Base-by-base conservation (phyloP, 1,139 yeast species). In the Pichia sp. region DNA sequence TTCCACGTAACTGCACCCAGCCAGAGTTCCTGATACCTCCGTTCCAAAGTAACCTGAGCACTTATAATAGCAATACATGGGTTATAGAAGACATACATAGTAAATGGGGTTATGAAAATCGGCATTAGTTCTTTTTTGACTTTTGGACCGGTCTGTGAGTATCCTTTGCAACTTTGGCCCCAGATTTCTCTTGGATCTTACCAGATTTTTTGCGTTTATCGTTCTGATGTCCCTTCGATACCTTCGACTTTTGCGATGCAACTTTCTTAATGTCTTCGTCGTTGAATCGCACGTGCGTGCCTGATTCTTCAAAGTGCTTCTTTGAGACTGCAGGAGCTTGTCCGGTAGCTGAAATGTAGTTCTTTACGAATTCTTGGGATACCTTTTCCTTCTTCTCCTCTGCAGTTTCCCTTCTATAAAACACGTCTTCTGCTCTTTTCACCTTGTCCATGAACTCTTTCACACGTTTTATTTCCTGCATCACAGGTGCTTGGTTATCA, bases 391-490 rank as follows among this genome's bases (percentile, higher is more conserved):
- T 46, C 19, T 48, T 41, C 12, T 16, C 22, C 7, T 27, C 33
- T 5, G 12, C 10, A 13, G 49, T 45, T 13, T 52, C 53, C 12
- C 51, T 49, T 13, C 48, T 37, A 16, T 48, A 39, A 27, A 49
- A 43, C 35, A 49, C 46, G 5, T 42, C 45, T 36, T 66, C 71
- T 3, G 69, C 58, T 8, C 60, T 63, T 44, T 77, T 74, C 30
- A 74, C 69, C 52, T 78, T 68, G 28, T 67, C 69, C 79, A 85
- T 80, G 49, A 79, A 80, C 13, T 67, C 56, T 55, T 81, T 82
- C 28, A 87, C 79, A 44, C 94, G 66, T 17, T 66, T 67, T 35
- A 87, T 64, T 55, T 87, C 96, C 19, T 66, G 64, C 77, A 77
- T 74, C 6, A 86, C 71, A 0, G 81, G 76, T 44, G 79, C 85